Evolutionary conservation across 1,284 basidiomycete species (phyloP).

Genomic region (Stygiomarasmius scandens): DNA sequence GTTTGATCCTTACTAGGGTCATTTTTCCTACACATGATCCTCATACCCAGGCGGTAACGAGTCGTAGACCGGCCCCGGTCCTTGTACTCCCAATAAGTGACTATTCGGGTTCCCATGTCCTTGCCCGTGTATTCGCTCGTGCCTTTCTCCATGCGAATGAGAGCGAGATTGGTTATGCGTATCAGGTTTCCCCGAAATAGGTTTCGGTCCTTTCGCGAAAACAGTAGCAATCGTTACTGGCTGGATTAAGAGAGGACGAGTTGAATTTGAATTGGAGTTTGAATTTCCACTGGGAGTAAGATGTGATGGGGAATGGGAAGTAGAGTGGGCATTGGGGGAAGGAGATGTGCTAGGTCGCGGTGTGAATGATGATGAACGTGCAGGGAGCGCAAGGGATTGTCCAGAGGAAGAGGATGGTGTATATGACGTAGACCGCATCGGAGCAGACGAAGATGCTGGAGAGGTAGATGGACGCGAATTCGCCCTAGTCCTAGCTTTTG

Average conservation of each 20-base stretch:
- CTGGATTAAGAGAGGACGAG: slow-evolving; percentile 23
- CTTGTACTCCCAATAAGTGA: no score
- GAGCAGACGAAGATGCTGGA: not conserved
- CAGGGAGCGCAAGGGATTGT: not conserved
- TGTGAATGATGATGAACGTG: not conserved
- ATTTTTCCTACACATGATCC: not conserved
- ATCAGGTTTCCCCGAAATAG: slow-evolving; percentile 9
- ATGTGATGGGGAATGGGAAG: slow-evolving; percentile 4
- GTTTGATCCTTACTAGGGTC: no score
- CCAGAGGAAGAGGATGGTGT: not conserved
- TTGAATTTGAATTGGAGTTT: not conserved
- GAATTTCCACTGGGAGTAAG: not conserved
- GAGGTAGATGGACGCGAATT: not conserved
- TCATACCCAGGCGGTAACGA: not conserved
- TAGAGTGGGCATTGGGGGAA: slow-evolving; percentile 27
- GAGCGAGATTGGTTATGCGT: not conserved
- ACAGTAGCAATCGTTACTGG: slow-evolving; percentile 34
- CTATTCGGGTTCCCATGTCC: no score
- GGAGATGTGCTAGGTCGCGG: not conserved
- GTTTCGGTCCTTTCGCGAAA: slow-evolving; percentile 32
- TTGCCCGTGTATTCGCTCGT: not conserved
- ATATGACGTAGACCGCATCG: not conserved
- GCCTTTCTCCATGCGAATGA: not conserved
- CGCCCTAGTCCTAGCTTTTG: not conserved
- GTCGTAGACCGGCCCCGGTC: not conserved